Conservation (phyloP, 495 filamentous ascomycete species). For the Xylaria grammica region DNA sequence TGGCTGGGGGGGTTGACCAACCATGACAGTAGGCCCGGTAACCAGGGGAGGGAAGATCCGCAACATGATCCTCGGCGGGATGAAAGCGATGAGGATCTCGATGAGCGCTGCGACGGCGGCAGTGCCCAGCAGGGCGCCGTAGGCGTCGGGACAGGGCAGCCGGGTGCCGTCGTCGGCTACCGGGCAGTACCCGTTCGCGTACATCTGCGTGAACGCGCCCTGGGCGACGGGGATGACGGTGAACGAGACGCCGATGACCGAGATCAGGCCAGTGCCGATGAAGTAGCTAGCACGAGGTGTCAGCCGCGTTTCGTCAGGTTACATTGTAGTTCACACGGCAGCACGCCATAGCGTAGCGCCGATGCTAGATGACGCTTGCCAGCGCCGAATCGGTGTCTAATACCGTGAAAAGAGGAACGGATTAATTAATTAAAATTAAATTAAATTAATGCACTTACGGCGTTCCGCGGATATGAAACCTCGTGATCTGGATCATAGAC, state of each 20-base stretch:
- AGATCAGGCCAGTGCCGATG: conserved; percentile 86
- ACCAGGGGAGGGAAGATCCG: conserved; percentile 88
- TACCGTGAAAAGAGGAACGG: no score
- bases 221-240: conserved; percentile 84
- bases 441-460: conserved; percentile 55
- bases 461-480: conserved; percentile 80
- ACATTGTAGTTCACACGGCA: not conserved
- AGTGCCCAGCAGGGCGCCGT: conserved; percentile 85
- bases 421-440: no score
- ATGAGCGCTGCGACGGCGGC: conserved; percentile 70
- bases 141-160: conserved; percentile 82
- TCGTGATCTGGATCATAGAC: conserved; percentile 79
- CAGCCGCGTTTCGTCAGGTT: not conserved
- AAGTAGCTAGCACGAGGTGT: conserved; percentile 62
- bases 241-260: conserved; percentile 89
- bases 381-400: no score
- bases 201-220: conserved; percentile 84
- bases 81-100: conserved; percentile 77
- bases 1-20: conserved; percentile 42
- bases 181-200: conserved; percentile 78
- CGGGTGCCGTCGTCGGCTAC: conserved; percentile 63
- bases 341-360: no score
- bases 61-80: conserved; percentile 70
- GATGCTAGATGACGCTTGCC: no score
- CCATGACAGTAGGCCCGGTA: conserved; percentile 81